Evolutionary conservation across 140 eudicot genomes (phyloP), one percentile per base, ranked within the genome.

Genomic region (Flaveria floridana): DNA sequence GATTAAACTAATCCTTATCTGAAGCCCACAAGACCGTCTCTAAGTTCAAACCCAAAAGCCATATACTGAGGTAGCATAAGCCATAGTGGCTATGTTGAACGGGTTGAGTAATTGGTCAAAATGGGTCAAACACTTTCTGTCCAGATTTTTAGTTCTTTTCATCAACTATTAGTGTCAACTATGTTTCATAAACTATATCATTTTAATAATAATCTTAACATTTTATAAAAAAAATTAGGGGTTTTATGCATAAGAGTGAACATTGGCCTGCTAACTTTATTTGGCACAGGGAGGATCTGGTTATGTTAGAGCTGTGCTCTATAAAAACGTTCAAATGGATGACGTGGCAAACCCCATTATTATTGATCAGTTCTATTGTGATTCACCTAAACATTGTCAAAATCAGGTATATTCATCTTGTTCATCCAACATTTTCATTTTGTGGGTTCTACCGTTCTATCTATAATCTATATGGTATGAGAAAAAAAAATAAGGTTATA

Each of bases 311-410:
- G 81, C 87, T n/a, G 82, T 95, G 18, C 84, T 87, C 20, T 95
- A 82, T 68, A 77, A 86, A 66, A 86, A 95, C 46, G 91, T 95
- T 81, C 87, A 70, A 80, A 91, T 91, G 96, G 85, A 84, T 37
- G 86, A 89, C 61, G 99, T 95, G 77, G 80, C 89, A 11, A 91
- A 95, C 77, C 99, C 97, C 57, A 95, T 95, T 21, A 84, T 95
- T 37, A 86, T 95, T 18, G 99, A 95, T 83, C 99, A 95, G 37
- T 95, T 88, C 83, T 95, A 95, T 62, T 95, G 99, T 11, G 97
- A 95, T 82, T 95, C 96, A 15, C 99, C 99, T 67, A 81, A 44
- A 72, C 53, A 88, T 71, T 95, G 99, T 75, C 77, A 77, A 83
- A 91, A 91, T 76, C 95, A 85, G 95, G 99, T 95, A 81, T 58